Base-by-base conservation (phyloP, 306 rosid genomes). In the Ceratonia siliqua region DNA sequence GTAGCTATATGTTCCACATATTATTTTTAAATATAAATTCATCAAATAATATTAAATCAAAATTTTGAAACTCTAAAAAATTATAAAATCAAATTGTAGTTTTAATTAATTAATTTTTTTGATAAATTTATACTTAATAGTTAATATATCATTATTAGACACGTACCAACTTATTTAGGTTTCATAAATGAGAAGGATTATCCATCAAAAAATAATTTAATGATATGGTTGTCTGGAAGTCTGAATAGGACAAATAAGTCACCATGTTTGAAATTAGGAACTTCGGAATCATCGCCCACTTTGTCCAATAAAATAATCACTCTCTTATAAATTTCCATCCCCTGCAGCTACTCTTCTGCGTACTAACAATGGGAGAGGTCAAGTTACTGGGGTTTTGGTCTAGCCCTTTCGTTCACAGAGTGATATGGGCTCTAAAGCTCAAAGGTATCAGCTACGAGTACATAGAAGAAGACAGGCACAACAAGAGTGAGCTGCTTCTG, bases 301-400 rank as follows among this genome's bases (percentile, higher is more conserved):
- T 22, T 1, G 6, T 62, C 30, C 17, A 6, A 9, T 39, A 5
- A 6, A 41, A 22, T 38, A 11, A 43, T 15, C 45, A 27, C 18
- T 42, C 21, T 38, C 49, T 49, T 38, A 35, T 35, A 45, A 74
- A 14, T 39, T 56, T 2, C 43, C 6, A 27, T n/a, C 9, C 22
- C 7, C 5, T 30, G 52, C 14, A 6, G 5, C 17, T 24, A 5
- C 24, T 30, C 28, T 42, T 28, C 30, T 54, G 52, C 58, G 24
- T 15, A 74, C 69, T 5, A 58, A 72, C 46, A 1, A 80, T 80
- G 87, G 83, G 2, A 74, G 80, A 83, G 0, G 74, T 86, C 4
- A 80, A 86, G 49, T 13, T 86, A 5, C 68, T 86, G 4, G 85
- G 87, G 32, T 78, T 83, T 70, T 80, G 85, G 89, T 78, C 78